Conservation (phyloP, 306 rosid genomes). For the Cicer bijugum region DNA sequence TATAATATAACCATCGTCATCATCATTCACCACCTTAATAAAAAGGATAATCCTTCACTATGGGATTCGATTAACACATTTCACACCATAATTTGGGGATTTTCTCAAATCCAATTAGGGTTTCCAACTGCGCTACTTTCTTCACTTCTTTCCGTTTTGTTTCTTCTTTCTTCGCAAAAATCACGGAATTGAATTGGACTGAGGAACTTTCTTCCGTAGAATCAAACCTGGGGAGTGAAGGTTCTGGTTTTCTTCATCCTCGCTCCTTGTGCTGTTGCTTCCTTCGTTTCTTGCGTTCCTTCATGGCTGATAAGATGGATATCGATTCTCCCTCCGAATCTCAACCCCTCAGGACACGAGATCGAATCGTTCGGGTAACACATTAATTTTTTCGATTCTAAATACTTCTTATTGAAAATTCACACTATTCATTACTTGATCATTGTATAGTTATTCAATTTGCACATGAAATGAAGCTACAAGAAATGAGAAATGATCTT, state of each 20-base stretch:
- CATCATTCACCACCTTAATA: neutral
- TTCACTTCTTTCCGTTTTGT: constrained; percentile 11
- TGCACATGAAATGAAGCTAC: neutral
- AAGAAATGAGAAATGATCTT: neutral
- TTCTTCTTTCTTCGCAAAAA: neutral
- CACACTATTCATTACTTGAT: constrained; percentile 14
- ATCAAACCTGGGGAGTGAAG: constrained; percentile 71
- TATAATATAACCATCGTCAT: neutral
- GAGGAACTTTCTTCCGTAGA: neutral
- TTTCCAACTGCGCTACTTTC: constrained; percentile 13
- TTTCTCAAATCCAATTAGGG: constrained; percentile 45
- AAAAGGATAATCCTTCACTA: neutral
- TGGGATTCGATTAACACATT: constrained; percentile 7
- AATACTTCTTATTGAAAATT: neutral
- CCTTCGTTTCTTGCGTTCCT: constrained; percentile 57
- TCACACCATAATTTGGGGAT: constrained; percentile 29
- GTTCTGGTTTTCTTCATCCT: constrained; percentile 51
- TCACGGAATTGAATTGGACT: constrained; percentile 24
- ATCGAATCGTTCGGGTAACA: constrained; percentile 75
- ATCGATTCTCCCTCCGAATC: constrained; percentile 61
- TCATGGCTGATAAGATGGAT: constrained; percentile 70
- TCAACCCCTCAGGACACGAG: constrained; percentile 56
- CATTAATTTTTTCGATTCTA: neutral
- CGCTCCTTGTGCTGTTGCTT: constrained; percentile 65
- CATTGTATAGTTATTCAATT: constrained; percentile 29